phyloP scores from a whole-genome alignment of 352 stramenopile genomes.

The Globisporangium nodosum region DNA sequence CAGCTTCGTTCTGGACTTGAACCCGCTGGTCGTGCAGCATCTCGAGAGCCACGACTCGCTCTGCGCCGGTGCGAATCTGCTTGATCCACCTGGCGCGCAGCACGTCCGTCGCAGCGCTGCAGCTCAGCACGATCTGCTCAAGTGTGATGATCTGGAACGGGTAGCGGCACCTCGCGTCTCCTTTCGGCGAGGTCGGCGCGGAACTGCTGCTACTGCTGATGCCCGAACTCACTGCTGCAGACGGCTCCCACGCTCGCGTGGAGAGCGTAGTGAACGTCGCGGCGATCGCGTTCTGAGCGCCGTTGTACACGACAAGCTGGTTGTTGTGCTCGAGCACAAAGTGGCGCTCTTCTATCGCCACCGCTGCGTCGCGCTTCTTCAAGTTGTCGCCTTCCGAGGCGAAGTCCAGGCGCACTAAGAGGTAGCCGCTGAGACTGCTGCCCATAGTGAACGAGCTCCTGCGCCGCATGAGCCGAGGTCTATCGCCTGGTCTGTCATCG shows the following conservation, averaged over 20 bases:
- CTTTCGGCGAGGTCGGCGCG: conserved; percentile 17
- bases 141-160: conserved; percentile 68
- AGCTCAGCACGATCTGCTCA: conserved; percentile 59
- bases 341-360: conserved; percentile 36
- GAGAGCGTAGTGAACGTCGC: conserved; percentile 36
- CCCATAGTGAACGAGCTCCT: conserved; percentile 5
- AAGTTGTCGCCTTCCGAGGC: conserved; percentile 13
- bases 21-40: conserved; percentile 49
- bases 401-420: conserved; percentile 35
- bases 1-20: conserved; percentile 13
- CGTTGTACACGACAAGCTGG: conserved; percentile 37
- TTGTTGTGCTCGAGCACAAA: conserved; percentile 45
- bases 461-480: background rate
- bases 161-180: conserved; percentile 28
- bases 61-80: conserved; percentile 44
- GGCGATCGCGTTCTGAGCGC: conserved; percentile 19
- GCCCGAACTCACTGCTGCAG: background rate
- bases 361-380: conserved; percentile 18
- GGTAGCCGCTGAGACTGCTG: conserved; percentile 13
- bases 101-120: conserved; percentile 46
- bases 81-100: conserved; percentile 65
- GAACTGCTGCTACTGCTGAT: conserved; percentile 13
- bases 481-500: no score
- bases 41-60: conserved; percentile 43
- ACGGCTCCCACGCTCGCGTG: conserved; percentile 38